A percentile compares a stretch with the other conserved stretches of the same genome.
phyloP scores from a whole-genome alignment of 805 yeast species.

The Candida ovalis region DNA sequence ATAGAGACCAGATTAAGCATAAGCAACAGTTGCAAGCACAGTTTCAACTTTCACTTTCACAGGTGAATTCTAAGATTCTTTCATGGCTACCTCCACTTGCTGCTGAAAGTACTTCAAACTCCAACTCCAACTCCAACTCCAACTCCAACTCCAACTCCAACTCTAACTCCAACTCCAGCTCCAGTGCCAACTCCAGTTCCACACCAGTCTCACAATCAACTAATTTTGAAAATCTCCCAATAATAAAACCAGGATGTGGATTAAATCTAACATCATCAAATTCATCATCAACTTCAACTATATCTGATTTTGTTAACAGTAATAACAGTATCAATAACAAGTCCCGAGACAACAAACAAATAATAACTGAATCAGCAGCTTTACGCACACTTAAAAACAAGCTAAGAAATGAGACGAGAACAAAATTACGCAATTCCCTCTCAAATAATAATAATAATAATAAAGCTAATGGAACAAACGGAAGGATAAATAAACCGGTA shows the following conservation, averaged over 20 bases:
- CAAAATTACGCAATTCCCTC: background rate
- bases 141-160: no score
- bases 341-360: no score
- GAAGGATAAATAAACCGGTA: constrained; percentile 3
- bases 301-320: constrained; percentile 22
- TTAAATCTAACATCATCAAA: constrained; percentile 9
- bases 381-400: constrained; percentile 27
- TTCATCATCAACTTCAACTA: constrained; percentile 2
- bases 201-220: background rate
- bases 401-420: constrained; percentile 23
- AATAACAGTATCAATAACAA: constrained; percentile 3
- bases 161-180: no score
- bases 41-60: constrained; percentile 41
- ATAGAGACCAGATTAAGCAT: constrained; percentile 39
- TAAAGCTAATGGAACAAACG: no score
- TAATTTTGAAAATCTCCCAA: constrained; percentile 19
- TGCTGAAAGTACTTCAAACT: background rate
- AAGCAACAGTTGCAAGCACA: constrained; percentile 45
- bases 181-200: background rate
- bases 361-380: constrained; percentile 13
- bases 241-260: constrained; percentile 30
- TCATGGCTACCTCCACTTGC: constrained; percentile 34
- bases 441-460: no score
- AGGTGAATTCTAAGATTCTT: constrained; percentile 32
- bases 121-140: no score